Evolutionary conservation across 257 asterid genomes (phyloP).

Genomic region (Solanum arcanum): DNA sequence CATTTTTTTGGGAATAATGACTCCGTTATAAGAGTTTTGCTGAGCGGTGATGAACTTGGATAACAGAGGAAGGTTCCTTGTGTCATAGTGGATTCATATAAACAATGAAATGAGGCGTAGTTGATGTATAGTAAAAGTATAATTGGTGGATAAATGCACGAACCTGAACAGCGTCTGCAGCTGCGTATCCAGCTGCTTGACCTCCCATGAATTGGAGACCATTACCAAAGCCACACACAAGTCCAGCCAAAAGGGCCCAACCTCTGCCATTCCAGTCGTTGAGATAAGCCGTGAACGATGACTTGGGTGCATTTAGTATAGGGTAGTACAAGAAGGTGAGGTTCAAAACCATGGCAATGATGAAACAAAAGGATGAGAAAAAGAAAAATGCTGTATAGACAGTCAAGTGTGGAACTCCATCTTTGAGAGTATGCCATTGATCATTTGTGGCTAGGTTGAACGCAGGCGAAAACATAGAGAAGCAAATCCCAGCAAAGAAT

Average conservation of each 20-base stretch:
- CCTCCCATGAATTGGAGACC: conserved; percentile 99
- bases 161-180: conserved; percentile 99
- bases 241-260: conserved; percentile 87
- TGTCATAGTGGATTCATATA: background rate
- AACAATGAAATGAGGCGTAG: background rate
- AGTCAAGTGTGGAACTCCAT: conserved; percentile 62
- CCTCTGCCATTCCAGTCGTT: conserved; percentile 83
- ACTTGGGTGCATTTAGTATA: conserved; percentile 51
- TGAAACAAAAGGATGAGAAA: conserved; percentile 73
- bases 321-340: conserved; percentile 64
- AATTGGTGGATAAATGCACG: background rate
- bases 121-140: background rate
- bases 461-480: conserved; percentile 86
- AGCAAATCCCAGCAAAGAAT: conserved; percentile 84
- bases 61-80: background rate
- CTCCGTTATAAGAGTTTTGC: background rate
- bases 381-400: conserved; percentile 90
- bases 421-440: conserved; percentile 61
- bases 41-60: background rate
- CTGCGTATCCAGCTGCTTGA: conserved; percentile 98
- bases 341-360: conserved; percentile 58
- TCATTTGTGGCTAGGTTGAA: conserved; percentile 89
- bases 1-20: background rate
- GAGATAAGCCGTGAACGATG: conserved; percentile 62
- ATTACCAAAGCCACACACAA: conserved; percentile 86